These are phyloP conservation scores for Geotrichum fermentans DNA, from an alignment of 1,139 yeast species.

Conservation along the genomic window DNA sequence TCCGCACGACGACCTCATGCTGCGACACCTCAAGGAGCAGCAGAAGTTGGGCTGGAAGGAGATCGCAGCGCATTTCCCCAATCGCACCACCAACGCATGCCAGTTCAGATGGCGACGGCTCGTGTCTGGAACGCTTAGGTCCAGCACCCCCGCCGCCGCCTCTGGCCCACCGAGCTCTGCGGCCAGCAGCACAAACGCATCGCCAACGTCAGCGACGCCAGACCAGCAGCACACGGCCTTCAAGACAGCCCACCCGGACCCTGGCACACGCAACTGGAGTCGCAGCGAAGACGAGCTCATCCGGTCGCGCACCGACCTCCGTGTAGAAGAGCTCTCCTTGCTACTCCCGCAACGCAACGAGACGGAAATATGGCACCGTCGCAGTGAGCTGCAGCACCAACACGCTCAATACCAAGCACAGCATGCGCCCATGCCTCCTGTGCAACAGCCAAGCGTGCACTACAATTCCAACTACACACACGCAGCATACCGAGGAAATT, in stretches of 20 bases:
- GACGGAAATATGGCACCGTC: constrained; percentile 18
- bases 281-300: constrained; percentile 74
- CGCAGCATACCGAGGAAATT: background rate
- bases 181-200: background rate
- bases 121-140: constrained; percentile 43
- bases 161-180: constrained; percentile 2
- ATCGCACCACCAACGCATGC: constrained; percentile 77
- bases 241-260: constrained; percentile 10
- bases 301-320: constrained; percentile 55
- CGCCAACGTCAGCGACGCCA: background rate
- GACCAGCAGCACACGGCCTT: background rate
- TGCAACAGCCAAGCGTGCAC: background rate
- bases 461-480: constrained; percentile 2
- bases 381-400: constrained; percentile 13
- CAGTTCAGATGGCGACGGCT: constrained; percentile 79
- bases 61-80: constrained; percentile 61
- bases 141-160: constrained; percentile 12
- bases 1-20: constrained; percentile 63
- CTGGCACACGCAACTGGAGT: constrained; percentile 32
- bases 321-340: constrained; percentile 70
- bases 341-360: constrained; percentile 55
- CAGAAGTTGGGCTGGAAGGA: constrained; percentile 80
- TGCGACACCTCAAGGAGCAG: constrained; percentile 65
- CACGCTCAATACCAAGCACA: constrained; percentile 8
- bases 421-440: background rate